Conservation (phyloP, 306 rosid genomes). For the Vigna reflexopilosa region DNA sequence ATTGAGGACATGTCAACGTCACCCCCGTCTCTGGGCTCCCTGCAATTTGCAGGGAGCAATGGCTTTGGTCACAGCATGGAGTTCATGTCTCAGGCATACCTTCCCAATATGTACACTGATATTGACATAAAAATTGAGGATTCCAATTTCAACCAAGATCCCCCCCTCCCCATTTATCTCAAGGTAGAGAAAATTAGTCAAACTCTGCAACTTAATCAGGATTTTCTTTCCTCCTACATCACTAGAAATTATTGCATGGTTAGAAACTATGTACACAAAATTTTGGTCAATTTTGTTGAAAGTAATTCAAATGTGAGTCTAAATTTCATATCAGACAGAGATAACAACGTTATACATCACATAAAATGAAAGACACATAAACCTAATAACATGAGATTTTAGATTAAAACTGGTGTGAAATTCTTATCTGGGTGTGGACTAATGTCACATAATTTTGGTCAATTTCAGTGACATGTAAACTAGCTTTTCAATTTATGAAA, state of each 20-base stretch:
- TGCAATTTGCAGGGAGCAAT: slow-evolving; percentile 79
- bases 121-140: slow-evolving; percentile 60
- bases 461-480: background rate
- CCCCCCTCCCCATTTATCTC: slow-evolving; percentile 84
- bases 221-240: background rate
- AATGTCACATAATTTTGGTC: background rate
- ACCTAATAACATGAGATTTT: too few species aligned
- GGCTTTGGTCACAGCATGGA: slow-evolving; percentile 84
- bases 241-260: background rate
- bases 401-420: too few species aligned
- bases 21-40: slow-evolving; percentile 69
- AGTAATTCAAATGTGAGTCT: too few species aligned
- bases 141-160: slow-evolving; percentile 49
- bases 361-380: too few species aligned
- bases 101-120: slow-evolving; percentile 65
- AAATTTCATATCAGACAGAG: too few species aligned
- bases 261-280: background rate
- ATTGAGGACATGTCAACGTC: slow-evolving; percentile 72
- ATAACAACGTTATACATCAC: too few species aligned
- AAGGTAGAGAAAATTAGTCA: slow-evolving; percentile 59
- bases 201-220: slow-evolving; percentile 7
- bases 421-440: too few species aligned
- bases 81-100: slow-evolving; percentile 80
- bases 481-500: background rate
- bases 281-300: too few species aligned